These are phyloP conservation scores for Toxoplasma gondii DNA, from an alignment of 169 alveolate genomes.

Conservation along the genomic window DNA sequence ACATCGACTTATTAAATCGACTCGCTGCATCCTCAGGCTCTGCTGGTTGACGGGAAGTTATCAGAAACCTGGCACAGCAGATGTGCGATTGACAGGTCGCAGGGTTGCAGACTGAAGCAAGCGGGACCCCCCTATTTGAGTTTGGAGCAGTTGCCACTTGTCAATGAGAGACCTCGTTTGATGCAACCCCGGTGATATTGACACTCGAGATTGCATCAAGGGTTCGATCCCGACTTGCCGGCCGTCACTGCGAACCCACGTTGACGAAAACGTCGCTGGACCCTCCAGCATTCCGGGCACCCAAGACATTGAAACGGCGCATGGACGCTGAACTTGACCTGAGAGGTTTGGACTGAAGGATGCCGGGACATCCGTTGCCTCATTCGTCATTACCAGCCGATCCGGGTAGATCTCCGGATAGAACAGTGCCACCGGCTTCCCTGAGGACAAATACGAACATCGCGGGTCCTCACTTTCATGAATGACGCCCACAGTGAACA, in stretches of 20 bases:
- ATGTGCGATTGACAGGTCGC: neutral
- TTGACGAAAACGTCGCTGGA: neutral
- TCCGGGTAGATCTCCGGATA: constrained; percentile 32
- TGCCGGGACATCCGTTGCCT: neutral
- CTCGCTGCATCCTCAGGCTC: too few species aligned
- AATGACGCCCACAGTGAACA: too few species aligned
- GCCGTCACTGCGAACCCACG: neutral
- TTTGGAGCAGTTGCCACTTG: neutral
- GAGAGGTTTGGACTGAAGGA: neutral
- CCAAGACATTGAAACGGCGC: neutral
- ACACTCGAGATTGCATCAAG: neutral
- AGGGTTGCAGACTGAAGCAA: neutral
- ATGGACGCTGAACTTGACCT: neutral
- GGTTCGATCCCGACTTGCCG: neutral
- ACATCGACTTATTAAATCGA: too few species aligned
- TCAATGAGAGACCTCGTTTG: neutral
- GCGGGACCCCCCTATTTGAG: neutral
- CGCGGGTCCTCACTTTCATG: too few species aligned
- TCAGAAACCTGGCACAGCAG: neutral
- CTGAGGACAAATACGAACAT: neutral
- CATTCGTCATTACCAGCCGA: constrained; percentile 1
- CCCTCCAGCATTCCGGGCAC: neutral
- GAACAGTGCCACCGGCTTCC: neutral
- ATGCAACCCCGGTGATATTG: neutral
- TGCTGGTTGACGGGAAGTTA: neutral